Base-by-base conservation (phyloP, 2,329 filamentous ascomycete species). In the Claviceps monticola region DNA sequence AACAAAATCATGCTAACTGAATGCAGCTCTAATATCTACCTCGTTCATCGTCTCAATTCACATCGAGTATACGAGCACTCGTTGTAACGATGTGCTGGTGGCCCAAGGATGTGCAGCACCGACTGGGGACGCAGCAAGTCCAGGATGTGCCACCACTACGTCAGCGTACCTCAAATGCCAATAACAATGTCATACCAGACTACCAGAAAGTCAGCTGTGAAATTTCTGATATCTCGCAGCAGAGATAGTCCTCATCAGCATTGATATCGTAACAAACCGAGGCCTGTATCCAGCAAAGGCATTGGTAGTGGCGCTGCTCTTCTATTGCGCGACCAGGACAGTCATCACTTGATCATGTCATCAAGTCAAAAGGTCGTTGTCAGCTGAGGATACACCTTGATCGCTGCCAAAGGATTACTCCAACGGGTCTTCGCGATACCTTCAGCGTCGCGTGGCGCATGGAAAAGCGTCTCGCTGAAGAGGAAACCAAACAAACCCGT, bases 71-170 rank as follows among this genome's bases (percentile, higher is more conserved):
- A 43, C 48, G 38, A 43, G 21, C 23, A 36, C 4, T 49, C 39
- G 14, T 38, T 43, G 9, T 23, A 50, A 38, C 21, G 38, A 49
- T 41, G 46, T 17, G 9, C n/a, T 17, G 47, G 38, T 48, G 48
- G 17, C 48, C 34, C 19, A 41, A 29, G 21, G 48, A 38, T 26
- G 6, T 49, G 38, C 39, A 44, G 26, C 38, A 43, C 14, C 26
- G 26, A 21, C 26, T 23, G 39, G 48, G 38, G 13, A 36, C 36
- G 48, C 48, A 43, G 48, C 48, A 49, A 36, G 38, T 37, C 48
- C n/a, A 29, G 17, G 39, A 44, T 49, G n/a, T 43, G 39, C 39
- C 48, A 49, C 39, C 48, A n/a, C 48, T 48, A 34, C 46, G 46
- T 39, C 46, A 48, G 46, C 23, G 46, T 37, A 48, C 46, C 36